These are phyloP conservation scores for Verticillium zaregamsianum DNA, from an alignment of 2,329 filamentous ascomycete species.

Conservation along the genomic window DNA sequence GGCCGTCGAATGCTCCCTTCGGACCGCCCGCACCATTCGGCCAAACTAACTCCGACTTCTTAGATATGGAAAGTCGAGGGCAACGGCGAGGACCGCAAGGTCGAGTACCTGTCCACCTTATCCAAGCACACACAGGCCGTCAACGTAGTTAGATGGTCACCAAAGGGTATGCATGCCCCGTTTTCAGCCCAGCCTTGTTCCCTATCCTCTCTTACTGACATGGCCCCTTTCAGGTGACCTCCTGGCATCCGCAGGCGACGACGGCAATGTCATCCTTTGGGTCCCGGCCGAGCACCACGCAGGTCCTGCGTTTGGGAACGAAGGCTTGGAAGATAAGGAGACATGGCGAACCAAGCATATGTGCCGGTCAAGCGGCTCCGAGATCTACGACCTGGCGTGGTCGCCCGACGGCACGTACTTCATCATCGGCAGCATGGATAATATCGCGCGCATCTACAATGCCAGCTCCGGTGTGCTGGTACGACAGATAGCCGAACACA, in stretches of 20 bases:
- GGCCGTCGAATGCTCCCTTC: not conserved
- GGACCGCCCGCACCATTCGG: not conserved
- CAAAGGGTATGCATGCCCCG: slow-evolving; percentile 62
- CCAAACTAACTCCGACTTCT: slow-evolving; percentile 4
- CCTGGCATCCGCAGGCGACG: slow-evolving; percentile 91
- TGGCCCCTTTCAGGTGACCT: slow-evolving; percentile 65
- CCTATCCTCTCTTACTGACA: not conserved
- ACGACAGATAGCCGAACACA: slow-evolving; percentile 93
- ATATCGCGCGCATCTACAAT: slow-evolving; percentile 95
- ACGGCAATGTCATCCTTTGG: slow-evolving; percentile 96
- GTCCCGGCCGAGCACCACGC: slow-evolving; percentile 73
- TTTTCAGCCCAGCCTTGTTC: not conserved
- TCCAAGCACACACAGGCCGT: slow-evolving; percentile 94
- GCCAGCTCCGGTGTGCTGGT: slow-evolving; percentile 81
- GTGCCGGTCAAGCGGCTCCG: slow-evolving; percentile 90
- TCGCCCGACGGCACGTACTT: slow-evolving; percentile 96
- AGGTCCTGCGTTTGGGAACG: slow-evolving; percentile 70
- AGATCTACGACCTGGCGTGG: slow-evolving; percentile 98
- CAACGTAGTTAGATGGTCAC: slow-evolving; percentile 95
- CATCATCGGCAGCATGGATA: slow-evolving; percentile 99
- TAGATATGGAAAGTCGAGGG: slow-evolving; percentile 89
- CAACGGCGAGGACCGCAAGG: slow-evolving; percentile 79
- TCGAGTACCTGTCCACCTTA: slow-evolving; percentile 88
- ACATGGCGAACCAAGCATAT: slow-evolving; percentile 96
- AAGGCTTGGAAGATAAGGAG: slow-evolving; percentile 88